Base-by-base conservation (phyloP, 768 basidiomycete species). In the Podaxis carcinomalis region DNA sequence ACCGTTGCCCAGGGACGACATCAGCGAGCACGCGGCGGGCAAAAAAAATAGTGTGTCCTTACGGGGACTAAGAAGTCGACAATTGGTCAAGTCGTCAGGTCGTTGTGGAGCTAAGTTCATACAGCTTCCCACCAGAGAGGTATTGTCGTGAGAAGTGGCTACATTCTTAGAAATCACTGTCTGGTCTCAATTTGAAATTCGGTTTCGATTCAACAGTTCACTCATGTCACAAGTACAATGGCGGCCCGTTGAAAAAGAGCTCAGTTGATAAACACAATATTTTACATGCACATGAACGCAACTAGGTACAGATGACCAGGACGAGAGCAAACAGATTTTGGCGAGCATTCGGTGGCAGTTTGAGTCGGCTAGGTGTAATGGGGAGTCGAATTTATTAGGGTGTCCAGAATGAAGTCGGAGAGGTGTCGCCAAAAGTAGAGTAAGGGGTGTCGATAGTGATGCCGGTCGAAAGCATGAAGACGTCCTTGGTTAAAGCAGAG, bases 231-330 rank as follows among this genome's bases (percentile, higher is more conserved):
- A 32, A 32, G 32, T 32, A 19, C 14, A 44, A 16, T 44, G 14
- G 14, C 7, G 19, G 42, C 5, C 19, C 42, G 21, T 44, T 21
- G 42, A 44, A 9, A 6, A 44, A 7, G 42, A 16, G 19, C 21
- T 44, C 32, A 46, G 32, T 13, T 19, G 42, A 36, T 21, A 6
- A 47, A 25, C 23, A 21, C 32, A 49, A 36, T 57, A 59, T 59
- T 59, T 19, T 51, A 59, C 57, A 59, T 25, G 50, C 37, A 57
- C 32, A 42, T 51, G 57, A 51, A 59, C 39, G 50, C 27, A 49
- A 35, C 55, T 39, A 36, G n/a, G n/a, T 39, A 59, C 57, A 25
- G 42, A 46, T 56, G 55, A 58, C 13, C 47, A 35, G 51, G 57
- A 32, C 14, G 19, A 23, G 47, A 49, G 25, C 47, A 49, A 49